Base-by-base conservation (phyloP, 345 rosid genomes). In the Kandelia obovata region DNA sequence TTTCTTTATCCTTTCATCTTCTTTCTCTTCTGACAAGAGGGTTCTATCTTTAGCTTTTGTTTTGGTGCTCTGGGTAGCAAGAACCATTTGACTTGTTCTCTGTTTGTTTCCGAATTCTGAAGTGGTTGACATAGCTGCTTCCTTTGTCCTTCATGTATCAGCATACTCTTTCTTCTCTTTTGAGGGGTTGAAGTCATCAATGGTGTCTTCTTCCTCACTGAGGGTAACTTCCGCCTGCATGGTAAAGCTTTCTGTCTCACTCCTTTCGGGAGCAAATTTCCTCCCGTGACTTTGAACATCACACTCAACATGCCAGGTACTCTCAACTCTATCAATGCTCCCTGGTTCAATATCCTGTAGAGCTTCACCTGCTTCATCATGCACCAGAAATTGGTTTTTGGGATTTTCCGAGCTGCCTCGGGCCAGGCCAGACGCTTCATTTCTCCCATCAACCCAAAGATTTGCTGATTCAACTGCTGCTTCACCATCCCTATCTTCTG, bases 31-130 rank as follows among this genome's bases (percentile, higher is more conserved):
- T 52, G 77, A 53, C 66, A 64, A 27, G 27, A 23, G 70, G 21
- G 76, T 79, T 53, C 63, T 78, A 62, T 66, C 81, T 66, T 78
- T 82, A 58, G 76, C 75, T 75, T 77, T 84, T 69, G 73, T 79
- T 66, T 78, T 85, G 3, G 59, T 46, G 37, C 37, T 55, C 66
- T 74, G 79, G 64, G 34, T 70, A 51, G 59, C 65, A 72, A 72
- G 64, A 57, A 78, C 81, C 60, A 53, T 74, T 62, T 78, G 84
- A 30, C 73, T 71, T 53, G 78, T 69, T 82, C 69, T 66, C 28
- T 67, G 76, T 47, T 62, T 46, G 61, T 73, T 81, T 75, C 78
- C 78, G 32, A 61, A 77, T 57, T 79, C 82, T 28, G 49, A 35
- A 13, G 52, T 46, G 53, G 73, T 73, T 35, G 84, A 73, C 69